Percentiles rank a stretch among this genome's conserved stretches.
Conservation (phyloP, 2,329 filamentous ascomycete species). For the Fusarium citri region DNA sequence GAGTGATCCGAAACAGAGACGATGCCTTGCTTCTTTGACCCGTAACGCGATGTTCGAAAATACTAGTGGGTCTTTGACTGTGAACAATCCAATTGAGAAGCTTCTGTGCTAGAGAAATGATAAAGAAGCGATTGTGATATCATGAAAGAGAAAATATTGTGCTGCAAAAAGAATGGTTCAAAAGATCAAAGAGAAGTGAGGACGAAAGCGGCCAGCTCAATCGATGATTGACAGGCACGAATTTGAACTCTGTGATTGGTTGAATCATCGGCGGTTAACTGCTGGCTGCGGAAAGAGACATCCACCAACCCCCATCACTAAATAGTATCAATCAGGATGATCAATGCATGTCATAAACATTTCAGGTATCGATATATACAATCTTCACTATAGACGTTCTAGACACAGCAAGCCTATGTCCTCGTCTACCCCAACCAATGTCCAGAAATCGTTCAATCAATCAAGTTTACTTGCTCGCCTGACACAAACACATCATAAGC, state of each 20-base stretch:
- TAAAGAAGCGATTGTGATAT: background rate
- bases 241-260: conserved; percentile 13
- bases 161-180: conserved; percentile 1
- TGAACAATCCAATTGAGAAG: background rate
- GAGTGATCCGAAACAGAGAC: background rate
- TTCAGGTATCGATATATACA: conserved; percentile 42
- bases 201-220: background rate
- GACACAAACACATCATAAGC: conserved; percentile 36
- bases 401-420: conserved; percentile 8
- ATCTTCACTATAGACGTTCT: conserved; percentile 20
- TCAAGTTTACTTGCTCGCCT: conserved; percentile 27
- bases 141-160: background rate
- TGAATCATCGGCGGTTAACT: conserved; percentile 7
- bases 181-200: background rate
- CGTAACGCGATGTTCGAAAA: background rate
- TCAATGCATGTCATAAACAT: conserved; percentile 30
- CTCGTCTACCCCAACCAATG: conserved; percentile 19
- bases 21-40: background rate
- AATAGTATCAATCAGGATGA: background rate
- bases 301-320: background rate
- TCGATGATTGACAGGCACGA: background rate
- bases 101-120: background rate
- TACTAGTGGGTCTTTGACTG: background rate
- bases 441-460: conserved; percentile 39
- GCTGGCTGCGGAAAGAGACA: background rate